These are phyloP conservation scores for Myxozyma vanderwaltii DNA, from an alignment of 805 yeast species.

Conservation along the genomic window DNA sequence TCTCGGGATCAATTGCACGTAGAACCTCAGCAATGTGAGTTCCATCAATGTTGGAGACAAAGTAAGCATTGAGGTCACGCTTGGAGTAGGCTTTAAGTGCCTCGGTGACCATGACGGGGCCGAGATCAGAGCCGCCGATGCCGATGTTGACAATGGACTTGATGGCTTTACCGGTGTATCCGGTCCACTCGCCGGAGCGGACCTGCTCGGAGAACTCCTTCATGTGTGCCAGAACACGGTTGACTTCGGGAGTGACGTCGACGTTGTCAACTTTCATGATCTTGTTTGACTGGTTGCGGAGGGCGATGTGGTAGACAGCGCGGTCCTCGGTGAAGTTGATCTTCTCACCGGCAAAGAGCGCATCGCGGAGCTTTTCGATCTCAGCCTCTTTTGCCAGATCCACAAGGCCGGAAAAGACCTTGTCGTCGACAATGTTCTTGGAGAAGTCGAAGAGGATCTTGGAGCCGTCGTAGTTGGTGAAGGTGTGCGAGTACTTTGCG, in stretches of 20 bases:
- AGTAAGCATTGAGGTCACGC: conserved; percentile 67
- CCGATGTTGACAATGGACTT: conserved; percentile 96
- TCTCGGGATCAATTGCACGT: conserved; percentile 77
- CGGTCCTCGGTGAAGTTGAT: conserved; percentile 95
- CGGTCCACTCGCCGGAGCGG: conserved; percentile 94
- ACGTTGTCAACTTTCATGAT: conserved; percentile 86
- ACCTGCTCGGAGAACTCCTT: conserved; percentile 88
- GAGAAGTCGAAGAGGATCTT: conserved; percentile 92
- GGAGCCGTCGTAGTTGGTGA: conserved; percentile 82
- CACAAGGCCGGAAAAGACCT: conserved; percentile 65
- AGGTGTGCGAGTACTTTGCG: conserved; percentile 72
- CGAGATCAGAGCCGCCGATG: conserved; percentile 98
- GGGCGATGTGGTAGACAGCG: conserved; percentile 96
- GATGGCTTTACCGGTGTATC: conserved; percentile 92
- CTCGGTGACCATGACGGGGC: conserved; percentile 99
- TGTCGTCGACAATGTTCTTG: conserved; percentile 89
- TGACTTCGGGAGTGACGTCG: conserved; percentile 90
- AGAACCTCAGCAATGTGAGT: conserved; percentile 93
- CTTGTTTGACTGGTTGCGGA: conserved; percentile 86
- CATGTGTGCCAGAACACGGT: conserved; percentile 90
- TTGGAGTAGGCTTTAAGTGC: conserved; percentile 89
- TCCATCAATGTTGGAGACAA: conserved; percentile 98
- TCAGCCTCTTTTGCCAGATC: conserved; percentile 87
- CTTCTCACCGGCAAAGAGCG: conserved; percentile 88
- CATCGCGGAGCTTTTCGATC: conserved; percentile 84